Evolutionary conservation across 345 rosid species (phyloP).

Genomic region (Gossypium ekmanianum): DNA sequence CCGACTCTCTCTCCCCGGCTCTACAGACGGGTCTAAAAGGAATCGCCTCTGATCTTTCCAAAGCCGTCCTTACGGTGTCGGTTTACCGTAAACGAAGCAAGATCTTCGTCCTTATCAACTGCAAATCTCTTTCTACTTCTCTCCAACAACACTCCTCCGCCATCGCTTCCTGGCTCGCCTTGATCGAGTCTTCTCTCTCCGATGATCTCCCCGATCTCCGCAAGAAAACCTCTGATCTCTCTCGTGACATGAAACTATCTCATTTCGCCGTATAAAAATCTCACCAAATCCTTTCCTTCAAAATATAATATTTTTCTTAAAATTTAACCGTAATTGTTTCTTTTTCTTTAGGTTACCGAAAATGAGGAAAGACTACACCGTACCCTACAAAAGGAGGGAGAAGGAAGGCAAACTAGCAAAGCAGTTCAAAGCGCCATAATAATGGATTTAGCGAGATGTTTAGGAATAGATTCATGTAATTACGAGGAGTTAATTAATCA

Average conservation of each 20-base stretch:
- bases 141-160: constrained; percentile 27
- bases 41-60: constrained; percentile 30
- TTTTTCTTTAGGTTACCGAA: constrained; percentile 34
- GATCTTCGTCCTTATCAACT: constrained; percentile 38
- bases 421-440: constrained; percentile 40
- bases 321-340: neutral
- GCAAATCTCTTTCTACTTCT: constrained; percentile 25
- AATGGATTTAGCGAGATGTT: constrained; percentile 43
- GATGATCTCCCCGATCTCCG: constrained; percentile 31
- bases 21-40: constrained; percentile 35
- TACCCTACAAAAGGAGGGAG: constrained; percentile 35
- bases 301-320: neutral
- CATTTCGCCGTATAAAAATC: constrained; percentile 23
- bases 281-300: neutral
- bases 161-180: constrained; percentile 38
- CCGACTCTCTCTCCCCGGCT: constrained; percentile 24
- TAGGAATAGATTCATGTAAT: constrained; percentile 33
- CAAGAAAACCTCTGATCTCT: constrained; percentile 34
- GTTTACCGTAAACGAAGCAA: constrained; percentile 31
- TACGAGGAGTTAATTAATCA: constrained; percentile 27
- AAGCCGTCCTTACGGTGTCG: constrained; percentile 25
- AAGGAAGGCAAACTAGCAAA: constrained; percentile 31
- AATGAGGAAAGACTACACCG: constrained; percentile 37
- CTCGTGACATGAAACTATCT: constrained; percentile 38
- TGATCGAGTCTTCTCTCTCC: constrained; percentile 30